These are phyloP conservation scores for Ustilago shanxiensis DNA, from an alignment of 1,284 basidiomycete species.

Conservation along the genomic window DNA sequence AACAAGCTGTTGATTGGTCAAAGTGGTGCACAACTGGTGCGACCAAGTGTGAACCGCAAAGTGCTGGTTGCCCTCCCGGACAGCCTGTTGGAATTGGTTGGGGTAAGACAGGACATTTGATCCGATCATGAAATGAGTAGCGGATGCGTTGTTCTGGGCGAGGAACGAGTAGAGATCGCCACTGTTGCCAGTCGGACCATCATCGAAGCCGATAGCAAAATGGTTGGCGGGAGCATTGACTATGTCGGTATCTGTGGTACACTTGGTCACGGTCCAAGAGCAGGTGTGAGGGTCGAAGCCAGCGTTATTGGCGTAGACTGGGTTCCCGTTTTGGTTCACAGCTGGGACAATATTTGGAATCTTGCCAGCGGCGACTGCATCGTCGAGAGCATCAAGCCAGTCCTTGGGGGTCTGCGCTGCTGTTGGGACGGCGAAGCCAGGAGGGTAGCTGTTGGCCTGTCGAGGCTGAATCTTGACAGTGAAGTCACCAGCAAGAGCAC, in stretches of 20 bases:
- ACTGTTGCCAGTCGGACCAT: constrained; percentile 85
- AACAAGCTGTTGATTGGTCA: constrained; percentile 89
- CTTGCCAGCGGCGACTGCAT: constrained; percentile 50
- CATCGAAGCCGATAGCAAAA: constrained; percentile 74
- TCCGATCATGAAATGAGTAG: constrained; percentile 93
- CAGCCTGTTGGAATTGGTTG: constrained; percentile 78
- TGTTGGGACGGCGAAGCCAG: constrained; percentile 28
- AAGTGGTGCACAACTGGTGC: constrained; percentile 77
- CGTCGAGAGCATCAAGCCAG: constrained; percentile 52
- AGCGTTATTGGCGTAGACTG: constrained; percentile 47
- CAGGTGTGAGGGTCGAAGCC: constrained; percentile 38
- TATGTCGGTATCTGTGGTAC: constrained; percentile 75
- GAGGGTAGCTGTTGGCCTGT: constrained; percentile 33
- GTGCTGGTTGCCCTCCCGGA: constrained; percentile 79
- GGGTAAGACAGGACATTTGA: constrained; percentile 86
- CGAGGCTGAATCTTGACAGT: constrained; percentile 42
- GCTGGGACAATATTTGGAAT: constrained; percentile 54
- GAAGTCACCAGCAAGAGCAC: constrained; percentile 41
- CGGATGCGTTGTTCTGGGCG: constrained; percentile 76
- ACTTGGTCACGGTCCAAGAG: constrained; percentile 71
- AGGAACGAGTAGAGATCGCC: constrained; percentile 78
- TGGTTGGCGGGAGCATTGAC: constrained; percentile 75
- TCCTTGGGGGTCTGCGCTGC: constrained; percentile 39
- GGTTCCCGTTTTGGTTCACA: constrained; percentile 23
- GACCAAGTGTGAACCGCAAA: constrained; percentile 73